These are phyloP conservation scores for Trichocomaceae sp. DNA, from an alignment of 2,329 filamentous ascomycete genomes.

Conservation along the genomic window DNA sequence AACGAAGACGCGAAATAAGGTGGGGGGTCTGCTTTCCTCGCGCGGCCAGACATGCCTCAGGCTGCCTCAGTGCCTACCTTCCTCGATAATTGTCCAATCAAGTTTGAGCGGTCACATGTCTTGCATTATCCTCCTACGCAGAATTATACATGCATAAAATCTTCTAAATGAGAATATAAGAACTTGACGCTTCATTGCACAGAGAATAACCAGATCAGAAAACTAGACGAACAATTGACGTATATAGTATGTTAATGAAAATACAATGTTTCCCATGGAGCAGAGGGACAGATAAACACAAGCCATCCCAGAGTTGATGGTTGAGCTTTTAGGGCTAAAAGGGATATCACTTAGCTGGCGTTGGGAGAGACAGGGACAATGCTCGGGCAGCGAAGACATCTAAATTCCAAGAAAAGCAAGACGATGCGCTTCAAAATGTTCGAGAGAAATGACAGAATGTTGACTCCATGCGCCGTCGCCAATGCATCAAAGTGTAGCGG, in stretches of 20 bases:
- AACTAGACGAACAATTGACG: neutral
- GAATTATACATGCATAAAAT: neutral
- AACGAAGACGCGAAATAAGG: neutral
- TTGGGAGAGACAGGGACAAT: neutral
- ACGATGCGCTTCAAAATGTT: slow-evolving; percentile 1
- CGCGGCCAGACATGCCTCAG: neutral
- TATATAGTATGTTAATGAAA: neutral
- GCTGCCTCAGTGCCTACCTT: neutral
- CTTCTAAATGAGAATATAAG: neutral
- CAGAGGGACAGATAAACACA: neutral
- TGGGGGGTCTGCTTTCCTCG: neutral
- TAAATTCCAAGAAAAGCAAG: neutral
- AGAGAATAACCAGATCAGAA: neutral
- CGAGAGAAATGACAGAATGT: slow-evolving; percentile 3
- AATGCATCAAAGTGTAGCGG: slow-evolving; percentile 7
- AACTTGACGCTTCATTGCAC: neutral
- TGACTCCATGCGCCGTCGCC: slow-evolving; percentile 12
- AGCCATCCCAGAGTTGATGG: neutral
- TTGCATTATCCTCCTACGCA: neutral
- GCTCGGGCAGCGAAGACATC: neutral
- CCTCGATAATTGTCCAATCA: neutral
- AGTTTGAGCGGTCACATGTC: neutral
- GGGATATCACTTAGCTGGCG: neutral
- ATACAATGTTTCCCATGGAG: neutral
- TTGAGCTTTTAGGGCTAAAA: neutral